Evolutionary conservation across 768 basidiomycete genomes (phyloP).

Genomic region (Suillus subaureus): DNA sequence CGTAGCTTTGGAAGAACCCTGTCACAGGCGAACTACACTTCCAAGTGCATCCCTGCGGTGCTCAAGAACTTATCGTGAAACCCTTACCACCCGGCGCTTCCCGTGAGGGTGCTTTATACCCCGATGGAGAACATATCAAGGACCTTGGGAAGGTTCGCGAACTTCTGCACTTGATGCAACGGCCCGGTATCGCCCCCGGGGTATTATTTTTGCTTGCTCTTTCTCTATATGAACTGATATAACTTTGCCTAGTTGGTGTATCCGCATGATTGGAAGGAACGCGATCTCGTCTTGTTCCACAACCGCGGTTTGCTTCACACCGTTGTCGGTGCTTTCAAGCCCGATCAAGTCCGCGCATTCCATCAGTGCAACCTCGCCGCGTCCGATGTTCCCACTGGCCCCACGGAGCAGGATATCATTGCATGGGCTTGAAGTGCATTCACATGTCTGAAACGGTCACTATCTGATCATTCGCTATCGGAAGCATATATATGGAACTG

Average conservation of each 20-base stretch:
- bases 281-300: conserved; percentile 70
- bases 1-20: conserved; percentile 90
- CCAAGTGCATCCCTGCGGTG: conserved; percentile 88
- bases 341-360: conserved; percentile 50
- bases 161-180: conserved; percentile 82
- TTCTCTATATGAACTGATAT: background rate
- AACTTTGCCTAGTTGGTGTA: conserved; percentile 63
- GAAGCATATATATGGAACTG: background rate
- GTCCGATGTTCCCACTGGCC: conserved; percentile 50
- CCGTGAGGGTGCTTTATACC: conserved; percentile 71
- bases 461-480: background rate
- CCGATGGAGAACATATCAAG: conserved; percentile 77
- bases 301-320: conserved; percentile 70
- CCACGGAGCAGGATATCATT: conserved; percentile 45
- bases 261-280: conserved; percentile 82
- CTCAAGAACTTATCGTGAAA: conserved; percentile 64
- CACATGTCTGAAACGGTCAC: background rate
- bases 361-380: conserved; percentile 64
- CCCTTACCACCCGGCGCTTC: conserved; percentile 65
- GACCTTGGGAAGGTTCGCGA: conserved; percentile 73
- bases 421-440: conserved; percentile 39
- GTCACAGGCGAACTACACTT: conserved; percentile 81
- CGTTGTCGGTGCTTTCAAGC: conserved; percentile 65
- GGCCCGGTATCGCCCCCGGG: conserved; percentile 83
- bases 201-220: conserved; percentile 34